These are phyloP conservation scores for Colletotrichum lini DNA, from an alignment of 2,329 filamentous ascomycete species.

Conservation along the genomic window DNA sequence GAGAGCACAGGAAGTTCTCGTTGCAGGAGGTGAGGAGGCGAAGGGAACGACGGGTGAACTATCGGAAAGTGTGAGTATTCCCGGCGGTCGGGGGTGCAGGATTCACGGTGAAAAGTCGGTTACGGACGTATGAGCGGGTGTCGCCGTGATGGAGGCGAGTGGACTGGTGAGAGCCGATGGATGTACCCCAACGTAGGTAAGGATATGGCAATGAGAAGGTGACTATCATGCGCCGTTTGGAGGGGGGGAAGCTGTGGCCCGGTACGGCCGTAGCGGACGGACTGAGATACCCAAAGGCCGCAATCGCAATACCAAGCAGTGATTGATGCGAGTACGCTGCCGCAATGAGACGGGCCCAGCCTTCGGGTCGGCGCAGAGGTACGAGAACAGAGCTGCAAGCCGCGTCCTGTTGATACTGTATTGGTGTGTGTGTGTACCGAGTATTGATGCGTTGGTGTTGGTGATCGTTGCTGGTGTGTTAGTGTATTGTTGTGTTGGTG, in stretches of 20 bases:
- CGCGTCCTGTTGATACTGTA: not conserved
- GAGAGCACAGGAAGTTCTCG: constrained; percentile 14
- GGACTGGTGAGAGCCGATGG: no score
- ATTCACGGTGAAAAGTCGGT: constrained; percentile 3
- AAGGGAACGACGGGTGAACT: not conserved
- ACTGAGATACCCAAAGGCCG: not conserved
- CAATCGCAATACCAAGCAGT: constrained; percentile 2
- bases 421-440: no score
- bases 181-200: no score
- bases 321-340: constrained; percentile 18
- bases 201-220: no score
- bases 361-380: constrained; percentile 3
- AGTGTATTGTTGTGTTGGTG: no score
- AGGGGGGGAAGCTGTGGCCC: not conserved
- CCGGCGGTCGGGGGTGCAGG: not conserved
- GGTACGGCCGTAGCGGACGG: constrained; percentile 36
- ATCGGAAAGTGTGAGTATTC: no score
- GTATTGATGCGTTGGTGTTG: not conserved
- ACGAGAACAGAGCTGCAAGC: not conserved
- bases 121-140: constrained; percentile 33
- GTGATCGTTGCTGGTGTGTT: not conserved
- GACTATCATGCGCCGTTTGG: constrained; percentile 10
- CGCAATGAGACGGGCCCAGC: constrained; percentile 23
- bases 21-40: not conserved
- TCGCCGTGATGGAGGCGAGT: no score